Conservation (phyloP, 2,329 filamentous ascomycete genomes). For the Rhexocercosporidium sp. region DNA sequence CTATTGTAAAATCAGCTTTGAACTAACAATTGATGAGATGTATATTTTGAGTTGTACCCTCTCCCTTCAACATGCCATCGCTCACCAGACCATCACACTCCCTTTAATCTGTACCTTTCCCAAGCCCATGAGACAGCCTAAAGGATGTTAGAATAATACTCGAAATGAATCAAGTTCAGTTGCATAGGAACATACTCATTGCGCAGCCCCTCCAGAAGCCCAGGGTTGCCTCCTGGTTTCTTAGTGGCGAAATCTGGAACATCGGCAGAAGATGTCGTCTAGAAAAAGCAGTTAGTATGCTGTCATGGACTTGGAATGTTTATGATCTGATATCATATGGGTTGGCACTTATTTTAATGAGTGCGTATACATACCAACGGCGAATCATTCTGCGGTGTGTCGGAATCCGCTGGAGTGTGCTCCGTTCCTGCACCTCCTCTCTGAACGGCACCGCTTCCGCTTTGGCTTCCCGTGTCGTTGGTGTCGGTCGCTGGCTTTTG, state of each 20-base stretch:
- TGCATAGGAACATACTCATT: neutral
- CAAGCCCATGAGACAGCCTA: neutral
- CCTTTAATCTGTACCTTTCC: neutral
- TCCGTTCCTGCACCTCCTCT: slow-evolving; percentile 9
- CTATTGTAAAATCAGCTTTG: no score
- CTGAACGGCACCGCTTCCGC: slow-evolving; percentile 7
- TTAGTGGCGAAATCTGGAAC: slow-evolving; percentile 12
- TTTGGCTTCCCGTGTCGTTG: slow-evolving; percentile 2
- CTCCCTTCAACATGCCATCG: neutral
- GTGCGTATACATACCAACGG: neutral
- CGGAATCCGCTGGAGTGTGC: slow-evolving; percentile 6
- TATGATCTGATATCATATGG: no score
- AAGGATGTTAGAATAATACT: neutral
- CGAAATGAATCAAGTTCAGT: neutral
- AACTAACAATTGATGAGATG: no score
- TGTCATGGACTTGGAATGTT: no score
- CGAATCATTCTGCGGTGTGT: neutral
- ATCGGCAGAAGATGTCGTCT: neutral
- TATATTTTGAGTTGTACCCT: no score
- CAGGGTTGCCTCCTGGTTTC: slow-evolving; percentile 2
- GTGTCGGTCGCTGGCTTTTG: slow-evolving; percentile 2
- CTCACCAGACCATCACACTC: no score
- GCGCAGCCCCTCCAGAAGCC: neutral
- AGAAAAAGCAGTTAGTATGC: neutral
- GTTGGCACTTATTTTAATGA: no score